phyloP scores from a whole-genome alignment of 352 stramenopile species.

The Peronospora belbahrii region DNA sequence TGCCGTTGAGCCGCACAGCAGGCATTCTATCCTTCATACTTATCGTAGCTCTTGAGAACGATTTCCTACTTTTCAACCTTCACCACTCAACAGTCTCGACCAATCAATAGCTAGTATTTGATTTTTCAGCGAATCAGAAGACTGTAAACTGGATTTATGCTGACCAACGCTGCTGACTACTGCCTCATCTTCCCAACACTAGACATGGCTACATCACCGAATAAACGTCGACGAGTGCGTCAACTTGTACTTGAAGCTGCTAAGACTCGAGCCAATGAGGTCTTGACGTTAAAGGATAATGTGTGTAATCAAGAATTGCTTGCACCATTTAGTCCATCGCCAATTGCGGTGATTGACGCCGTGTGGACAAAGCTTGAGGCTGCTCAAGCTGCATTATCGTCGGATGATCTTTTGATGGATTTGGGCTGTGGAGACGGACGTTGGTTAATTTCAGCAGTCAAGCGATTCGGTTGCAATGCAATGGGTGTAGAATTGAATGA shows the following conservation, averaged over 20 bases:
- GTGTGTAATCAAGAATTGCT: slow-evolving; percentile 34
- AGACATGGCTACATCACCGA: slow-evolving; percentile 21
- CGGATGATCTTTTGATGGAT: slow-evolving; percentile 63
- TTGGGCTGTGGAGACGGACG: slow-evolving; percentile 74
- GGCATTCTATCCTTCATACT: slow-evolving; percentile 26
- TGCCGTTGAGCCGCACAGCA: slow-evolving; percentile 6
- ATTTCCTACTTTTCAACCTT: background rate
- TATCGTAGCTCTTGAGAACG: slow-evolving; percentile 13
- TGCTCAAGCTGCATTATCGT: slow-evolving; percentile 9
- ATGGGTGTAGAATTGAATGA: slow-evolving; percentile 67
- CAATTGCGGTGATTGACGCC: slow-evolving; percentile 40
- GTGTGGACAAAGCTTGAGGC: slow-evolving; percentile 50
- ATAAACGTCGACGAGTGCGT: slow-evolving; percentile 32
- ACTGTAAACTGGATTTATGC: background rate
- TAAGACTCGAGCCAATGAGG: slow-evolving; percentile 36
- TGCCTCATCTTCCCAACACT: too few relatives aligned
- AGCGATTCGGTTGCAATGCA: slow-evolving; percentile 49
- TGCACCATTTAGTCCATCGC: slow-evolving; percentile 70
- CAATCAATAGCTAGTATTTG: slow-evolving; percentile 9
- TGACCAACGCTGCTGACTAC: slow-evolving; percentile 7
- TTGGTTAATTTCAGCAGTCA: slow-evolving; percentile 63
- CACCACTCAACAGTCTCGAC: slow-evolving; percentile 30
- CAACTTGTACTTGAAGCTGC: slow-evolving; percentile 61
- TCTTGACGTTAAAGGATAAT: slow-evolving; percentile 29
- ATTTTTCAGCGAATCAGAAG: slow-evolving; percentile 21